Base-by-base conservation (phyloP, 257 asterid species). In the Mitragyna speciosa region DNA sequence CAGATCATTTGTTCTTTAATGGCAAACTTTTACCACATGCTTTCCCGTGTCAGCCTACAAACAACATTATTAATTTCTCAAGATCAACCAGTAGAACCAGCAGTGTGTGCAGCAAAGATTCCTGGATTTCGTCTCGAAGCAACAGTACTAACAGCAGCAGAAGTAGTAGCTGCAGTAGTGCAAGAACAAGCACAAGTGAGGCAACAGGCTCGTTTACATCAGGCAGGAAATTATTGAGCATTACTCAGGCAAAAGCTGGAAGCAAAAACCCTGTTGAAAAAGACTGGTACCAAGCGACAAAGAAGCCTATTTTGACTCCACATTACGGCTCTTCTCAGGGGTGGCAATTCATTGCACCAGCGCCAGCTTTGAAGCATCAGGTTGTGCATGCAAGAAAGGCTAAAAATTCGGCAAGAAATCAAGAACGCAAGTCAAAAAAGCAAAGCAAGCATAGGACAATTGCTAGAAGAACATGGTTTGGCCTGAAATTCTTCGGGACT, bases 21-120 rank as follows among this genome's bases (percentile, higher is more conserved):
- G 98, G 97, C 58, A 85, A 75, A 79, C 93, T 94, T 11, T 70
- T 91, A n/a, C 98, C 98, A 10, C 98, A 94, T 73, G 78, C 79
- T 11, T 92, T 91, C 68, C 95, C 97, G 0, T 49, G 58, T 47
- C 92, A 83, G 39, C 68, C 86, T 0, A 41, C 84, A 1, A 67
- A 49, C n/a, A 76, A 70, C 0, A 64, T 73, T 48, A 5, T 54
- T 45, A 73, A 89, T 9, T 85, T 78, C 47, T 92, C 95, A 33
- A 83, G 96, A 51, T 94, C 97, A 6, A 89, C 89, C 2, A 92
- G 97, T 85, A 69, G 89, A 41, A 78, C 93, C 12, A 91, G 97
- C 89, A 92, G 91, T 54, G 88, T 73, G 17, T 81, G 91, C 54
- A 90, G 94, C 87, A 88, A 82, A 72, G 93, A 83, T 1, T 93